Base-by-base conservation (phyloP, 805 yeast genomes). In the Ogataea methylovora region DNA sequence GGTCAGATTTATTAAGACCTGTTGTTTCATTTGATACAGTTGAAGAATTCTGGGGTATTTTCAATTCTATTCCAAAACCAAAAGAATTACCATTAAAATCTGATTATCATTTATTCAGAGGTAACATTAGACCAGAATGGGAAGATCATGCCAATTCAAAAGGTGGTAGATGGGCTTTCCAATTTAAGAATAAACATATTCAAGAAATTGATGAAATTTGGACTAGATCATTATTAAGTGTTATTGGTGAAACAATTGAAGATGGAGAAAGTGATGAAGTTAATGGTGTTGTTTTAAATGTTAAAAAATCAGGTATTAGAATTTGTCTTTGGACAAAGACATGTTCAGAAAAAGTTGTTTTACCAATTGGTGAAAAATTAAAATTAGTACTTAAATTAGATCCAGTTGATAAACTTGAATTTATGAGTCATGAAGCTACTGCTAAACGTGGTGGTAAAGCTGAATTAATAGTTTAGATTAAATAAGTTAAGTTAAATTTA, bases 11-110 rank as follows among this genome's bases (percentile, higher is more conserved):
- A 45, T 72, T 92, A 54, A 87, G 87, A 67, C 94, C 95, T 38
- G 94, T 92, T 33, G 90, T 87, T 48, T 76, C 94, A 17, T 86
- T 92, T 51, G 73, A 79, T 36, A 78, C 95, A n/a, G 97, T 92
- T 34, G 98, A 92, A 68, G 97, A 90, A 61, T 92, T 92, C 68
- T 92, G 98, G 98, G 98, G 97, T 18, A 82, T 90, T 46, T 84
- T 77, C 70, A 88, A 92, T 63, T 83, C 94, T 28, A 80, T 92
- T 49, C 97, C 97, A 46, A 78, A 77, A 50, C 95, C 95, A 33
- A 76, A 77, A 43, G 95, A 87, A 56, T 72, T 92, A 56, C 97
- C 97, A 49, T 56, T 81, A 52, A 84, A 80, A 62, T 84, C 96
- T 10, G 97, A 92, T 64, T 90, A 90, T 66, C 95, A 92, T 60